A percentile compares a stretch with the other conserved stretches of the same genome.
Conservation (phyloP, 2,329 filamentous ascomycete genomes). For the Zasmidium citrigriseum region DNA sequence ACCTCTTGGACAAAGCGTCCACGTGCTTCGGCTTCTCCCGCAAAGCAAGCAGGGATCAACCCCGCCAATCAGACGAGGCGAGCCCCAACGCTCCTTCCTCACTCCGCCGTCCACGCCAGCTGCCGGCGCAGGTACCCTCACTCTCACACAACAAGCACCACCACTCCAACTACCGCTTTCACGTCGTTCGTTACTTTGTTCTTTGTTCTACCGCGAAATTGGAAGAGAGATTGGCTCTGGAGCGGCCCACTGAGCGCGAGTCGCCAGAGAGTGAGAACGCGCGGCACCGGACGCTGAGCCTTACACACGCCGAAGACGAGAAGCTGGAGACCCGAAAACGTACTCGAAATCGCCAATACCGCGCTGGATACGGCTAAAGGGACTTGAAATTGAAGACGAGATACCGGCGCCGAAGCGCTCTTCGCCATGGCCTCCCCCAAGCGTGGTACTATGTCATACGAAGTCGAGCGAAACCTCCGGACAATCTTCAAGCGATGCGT, state of each 20-base stretch:
- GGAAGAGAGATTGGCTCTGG: neutral
- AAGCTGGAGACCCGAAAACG: neutral
- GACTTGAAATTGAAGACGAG: neutral
- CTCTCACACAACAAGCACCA: neutral
- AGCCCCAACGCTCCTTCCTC: neutral
- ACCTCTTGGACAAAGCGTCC: neutral
- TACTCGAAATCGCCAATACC: neutral
- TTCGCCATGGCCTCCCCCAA: neutral
- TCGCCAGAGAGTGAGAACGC: slow-evolving; percentile 1
- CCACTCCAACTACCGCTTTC: neutral
- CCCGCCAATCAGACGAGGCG: neutral
- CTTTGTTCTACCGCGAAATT: neutral
- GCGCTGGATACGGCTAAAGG: neutral
- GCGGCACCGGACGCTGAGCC: slow-evolving; percentile 5
- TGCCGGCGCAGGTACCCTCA: neutral
- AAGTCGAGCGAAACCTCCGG: slow-evolving; percentile 23
- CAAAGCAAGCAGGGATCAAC: neutral
- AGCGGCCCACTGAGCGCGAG: neutral
- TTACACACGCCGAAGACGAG: neutral
- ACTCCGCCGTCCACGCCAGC: neutral
- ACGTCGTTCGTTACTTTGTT: slow-evolving; percentile 5
- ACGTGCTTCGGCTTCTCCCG: neutral
- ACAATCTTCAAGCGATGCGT: slow-evolving; percentile 61
- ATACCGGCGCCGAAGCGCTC: neutral
- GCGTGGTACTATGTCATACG: neutral